Percentiles rank a stretch among this genome's conserved stretches.
Conservation (phyloP, 768 basidiomycete genomes). For the Amanita phalloides region DNA sequence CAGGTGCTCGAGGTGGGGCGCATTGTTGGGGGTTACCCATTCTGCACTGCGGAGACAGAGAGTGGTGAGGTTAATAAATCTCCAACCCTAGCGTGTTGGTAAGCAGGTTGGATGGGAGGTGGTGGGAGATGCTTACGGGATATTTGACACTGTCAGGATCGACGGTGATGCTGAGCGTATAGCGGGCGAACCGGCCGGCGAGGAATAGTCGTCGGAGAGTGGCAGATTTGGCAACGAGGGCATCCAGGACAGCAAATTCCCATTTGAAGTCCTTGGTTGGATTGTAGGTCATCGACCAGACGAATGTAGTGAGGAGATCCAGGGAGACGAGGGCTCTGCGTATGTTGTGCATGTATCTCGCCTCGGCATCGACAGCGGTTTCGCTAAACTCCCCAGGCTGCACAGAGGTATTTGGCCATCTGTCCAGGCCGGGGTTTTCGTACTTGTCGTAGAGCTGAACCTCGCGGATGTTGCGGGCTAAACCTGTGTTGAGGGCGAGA, state of each 20-base stretch:
- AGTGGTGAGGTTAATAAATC: constrained; percentile 17
- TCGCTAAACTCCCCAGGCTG: constrained; percentile 12
- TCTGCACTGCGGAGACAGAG: constrained; percentile 18
- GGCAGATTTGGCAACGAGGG: constrained; percentile 15
- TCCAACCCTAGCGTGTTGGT: constrained; percentile 17
- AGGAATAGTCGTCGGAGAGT: constrained; percentile 25
- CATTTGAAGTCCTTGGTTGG: constrained; percentile 23
- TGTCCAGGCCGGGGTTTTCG: constrained; percentile 27
- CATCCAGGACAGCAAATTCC: constrained; percentile 28
- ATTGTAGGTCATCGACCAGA: constrained; percentile 27
- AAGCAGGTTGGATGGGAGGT: neutral
- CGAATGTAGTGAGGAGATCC: constrained; percentile 28
- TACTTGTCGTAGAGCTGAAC: constrained; percentile 31
- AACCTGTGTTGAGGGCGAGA: constrained; percentile 37
- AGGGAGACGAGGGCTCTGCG: constrained; percentile 31
- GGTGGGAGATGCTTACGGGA: constrained; percentile 21
- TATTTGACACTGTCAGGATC: constrained; percentile 23
- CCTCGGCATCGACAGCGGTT: constrained; percentile 13
- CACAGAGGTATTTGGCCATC: constrained; percentile 29
- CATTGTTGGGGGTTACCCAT: constrained; percentile 19
- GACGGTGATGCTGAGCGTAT: constrained; percentile 18
- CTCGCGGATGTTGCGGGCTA: constrained; percentile 34
- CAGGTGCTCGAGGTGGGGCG: constrained; percentile 18
- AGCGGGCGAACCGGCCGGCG: constrained; percentile 26
- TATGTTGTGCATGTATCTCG: constrained; percentile 24